These are phyloP conservation scores for Neopestalotiopsis clavispora DNA, from an alignment of 2,329 filamentous ascomycete genomes.

Conservation along the genomic window DNA sequence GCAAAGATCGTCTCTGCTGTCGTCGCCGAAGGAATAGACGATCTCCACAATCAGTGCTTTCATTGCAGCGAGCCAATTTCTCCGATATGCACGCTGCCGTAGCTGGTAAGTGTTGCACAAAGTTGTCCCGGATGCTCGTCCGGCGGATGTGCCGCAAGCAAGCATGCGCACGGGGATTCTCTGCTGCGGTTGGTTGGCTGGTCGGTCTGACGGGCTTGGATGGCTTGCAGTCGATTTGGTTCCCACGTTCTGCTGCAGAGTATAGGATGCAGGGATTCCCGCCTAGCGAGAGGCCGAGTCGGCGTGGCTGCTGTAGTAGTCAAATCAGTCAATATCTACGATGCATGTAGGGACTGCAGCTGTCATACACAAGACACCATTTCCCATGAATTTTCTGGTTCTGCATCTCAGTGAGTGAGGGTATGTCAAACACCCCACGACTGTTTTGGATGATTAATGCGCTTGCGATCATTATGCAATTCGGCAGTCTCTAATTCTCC, in stretches of 20 bases:
- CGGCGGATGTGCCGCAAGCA: not conserved
- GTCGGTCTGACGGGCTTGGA: not conserved
- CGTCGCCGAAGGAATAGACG: not conserved
- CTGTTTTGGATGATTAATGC: not conserved
- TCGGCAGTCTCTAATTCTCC: not conserved
- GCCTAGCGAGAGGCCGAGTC: slow-evolving; percentile 1
- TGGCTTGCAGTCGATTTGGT: not conserved
- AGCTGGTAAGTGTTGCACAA: not conserved
- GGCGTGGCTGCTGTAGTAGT: not conserved
- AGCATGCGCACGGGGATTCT: not conserved
- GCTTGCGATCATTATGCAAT: not conserved
- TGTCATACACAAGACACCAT: not conserved
- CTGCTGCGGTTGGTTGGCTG: not conserved
- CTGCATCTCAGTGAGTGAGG: not conserved
- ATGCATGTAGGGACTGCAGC: not conserved
- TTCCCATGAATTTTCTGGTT: not conserved
- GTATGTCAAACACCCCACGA: not conserved
- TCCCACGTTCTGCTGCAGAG: slow-evolving; percentile 1
- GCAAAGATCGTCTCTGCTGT: not conserved
- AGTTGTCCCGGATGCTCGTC: not conserved
- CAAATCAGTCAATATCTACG: not conserved
- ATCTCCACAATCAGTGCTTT: slow-evolving; percentile 1
- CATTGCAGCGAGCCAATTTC: slow-evolving; percentile 1
- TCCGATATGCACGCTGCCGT: not conserved
- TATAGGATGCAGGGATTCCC: slow-evolving; percentile 9